Evolutionary conservation across 2,329 filamentous ascomycete genomes (phyloP), one percentile per base, ranked within the genome.

Genomic region (Botrytis byssoidea): DNA sequence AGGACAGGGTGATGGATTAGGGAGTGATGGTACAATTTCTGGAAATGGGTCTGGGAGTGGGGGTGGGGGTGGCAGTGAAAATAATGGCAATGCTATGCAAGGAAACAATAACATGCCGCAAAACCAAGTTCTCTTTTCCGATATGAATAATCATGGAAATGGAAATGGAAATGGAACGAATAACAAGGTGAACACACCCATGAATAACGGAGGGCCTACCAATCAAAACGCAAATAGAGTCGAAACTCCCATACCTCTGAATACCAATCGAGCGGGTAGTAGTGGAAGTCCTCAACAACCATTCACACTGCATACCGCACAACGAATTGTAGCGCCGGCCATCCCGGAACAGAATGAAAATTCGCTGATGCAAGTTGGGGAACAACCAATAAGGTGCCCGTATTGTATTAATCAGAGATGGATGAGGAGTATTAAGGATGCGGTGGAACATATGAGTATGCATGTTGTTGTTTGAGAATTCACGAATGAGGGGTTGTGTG

Each of bases 381-480:
- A 81, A 40, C 74, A 74, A 63, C 79, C 79, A 2, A 77, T 80
- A 5, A 77, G 78, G 57, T 81, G 80, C 74, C 80, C 80, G 25
- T 81, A 79, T 74, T 81, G 80, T 74, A 76, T 80, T 32, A 81
- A 81, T 73, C 76, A 77, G 73, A 74, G 80, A 55, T 80, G 79
- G 79, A 77, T 81, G 77, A 77, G 76, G 55, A 80, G 75, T 71
- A 79, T 81, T 35, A 79, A 79, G 72, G 80, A 81, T 75, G 80
- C 80, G 35, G 80, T 81, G 5, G 79, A 81, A 64, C 80, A 81
- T 74, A 80, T 81, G 79, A 79, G 78, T 74, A 81, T 81, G 80
- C 80, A 81, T 75, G 80, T 81, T 73, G 78, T 79, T 20, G 79
- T 81, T 59, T 78, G 66, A 76, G 57, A 22, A 42, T 7, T 51